phyloP scores from a whole-genome alignment of 208 protist genomes.

The Crithidia expoeki region DNA sequence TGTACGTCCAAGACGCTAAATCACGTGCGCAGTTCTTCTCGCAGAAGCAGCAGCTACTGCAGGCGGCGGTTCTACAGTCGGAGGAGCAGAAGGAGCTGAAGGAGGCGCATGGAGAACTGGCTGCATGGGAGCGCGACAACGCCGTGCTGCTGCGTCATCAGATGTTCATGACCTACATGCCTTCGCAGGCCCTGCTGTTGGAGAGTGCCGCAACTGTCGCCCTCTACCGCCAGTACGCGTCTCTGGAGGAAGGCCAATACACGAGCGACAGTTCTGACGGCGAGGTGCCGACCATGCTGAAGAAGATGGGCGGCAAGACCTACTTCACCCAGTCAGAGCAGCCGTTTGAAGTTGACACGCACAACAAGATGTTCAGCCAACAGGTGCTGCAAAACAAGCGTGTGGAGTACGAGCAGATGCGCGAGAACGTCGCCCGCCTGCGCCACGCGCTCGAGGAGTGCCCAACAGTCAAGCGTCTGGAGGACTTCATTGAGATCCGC shows the following conservation, averaged over 20 bases:
- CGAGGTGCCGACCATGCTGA: constrained; percentile 71
- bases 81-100: constrained; percentile 68
- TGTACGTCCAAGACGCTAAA: constrained; percentile 58
- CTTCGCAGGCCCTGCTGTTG: constrained; percentile 73
- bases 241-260: constrained; percentile 75
- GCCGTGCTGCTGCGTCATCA: constrained; percentile 81
- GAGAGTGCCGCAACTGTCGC: constrained; percentile 82
- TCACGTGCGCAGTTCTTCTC: constrained; percentile 80
- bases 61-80: constrained; percentile 62
- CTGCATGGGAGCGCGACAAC: constrained; percentile 80
- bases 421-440: constrained; percentile 53
- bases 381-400: constrained; percentile 87
- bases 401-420: constrained; percentile 86
- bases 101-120: constrained; percentile 76
- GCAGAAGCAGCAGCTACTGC: constrained; percentile 70
- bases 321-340: constrained; percentile 70
- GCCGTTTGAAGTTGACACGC: constrained; percentile 75
- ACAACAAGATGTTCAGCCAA: constrained; percentile 89
- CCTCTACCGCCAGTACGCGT: constrained; percentile 85
- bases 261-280: constrained; percentile 82
- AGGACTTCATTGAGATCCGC: constrained; percentile 66
- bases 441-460: constrained; percentile 60
- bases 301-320: constrained; percentile 68
- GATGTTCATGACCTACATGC: constrained; percentile 88
- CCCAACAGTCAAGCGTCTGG: constrained; percentile 50